Conservation (phyloP, 495 filamentous ascomycete species). For the Neurospora sp. region DNA sequence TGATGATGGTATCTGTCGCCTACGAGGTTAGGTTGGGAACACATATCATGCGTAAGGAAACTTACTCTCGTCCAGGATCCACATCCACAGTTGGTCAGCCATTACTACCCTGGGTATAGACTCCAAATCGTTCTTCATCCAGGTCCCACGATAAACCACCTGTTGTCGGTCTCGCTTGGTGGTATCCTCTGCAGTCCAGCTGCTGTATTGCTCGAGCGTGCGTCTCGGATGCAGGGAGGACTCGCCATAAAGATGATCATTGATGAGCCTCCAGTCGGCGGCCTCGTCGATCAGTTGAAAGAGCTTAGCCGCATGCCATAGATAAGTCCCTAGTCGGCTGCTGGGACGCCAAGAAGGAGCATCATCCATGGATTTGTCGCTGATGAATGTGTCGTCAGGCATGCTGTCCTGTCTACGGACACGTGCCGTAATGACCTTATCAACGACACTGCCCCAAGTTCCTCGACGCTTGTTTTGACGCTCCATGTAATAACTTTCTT, state of each 20-base stretch:
- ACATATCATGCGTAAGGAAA: background rate
- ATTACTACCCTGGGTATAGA: conserved; percentile 56
- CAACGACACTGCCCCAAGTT: conserved; percentile 16
- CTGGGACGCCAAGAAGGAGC: conserved; percentile 13
- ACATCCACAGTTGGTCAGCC: conserved; percentile 70
- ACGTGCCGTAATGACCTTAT: conserved; percentile 4
- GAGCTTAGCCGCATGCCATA: conserved; percentile 17
- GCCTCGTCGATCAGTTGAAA: conserved; percentile 20
- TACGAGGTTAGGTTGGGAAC: background rate
- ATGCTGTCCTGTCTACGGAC: background rate
- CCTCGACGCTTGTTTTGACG: conserved; percentile 13
- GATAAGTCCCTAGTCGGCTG: conserved; percentile 12
- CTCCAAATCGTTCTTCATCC: conserved; percentile 12
- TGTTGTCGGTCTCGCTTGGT: conserved; percentile 13
- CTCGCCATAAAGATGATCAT: conserved; percentile 13
- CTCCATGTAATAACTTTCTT: conserved; percentile 10
- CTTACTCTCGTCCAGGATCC: conserved; percentile 47
- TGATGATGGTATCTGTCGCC: conserved; percentile 46
- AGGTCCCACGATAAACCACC: conserved; percentile 12
- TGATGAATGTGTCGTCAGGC: background rate
- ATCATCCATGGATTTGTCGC: background rate
- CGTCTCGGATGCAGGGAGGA: conserved; percentile 10
- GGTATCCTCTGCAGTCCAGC: conserved; percentile 14
- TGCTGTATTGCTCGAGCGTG: conserved; percentile 14
- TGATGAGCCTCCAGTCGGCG: conserved; percentile 17